Evolutionary conservation across 169 alveolate species (phyloP).

Genomic region (Plasmodium chabaudi): DNA sequence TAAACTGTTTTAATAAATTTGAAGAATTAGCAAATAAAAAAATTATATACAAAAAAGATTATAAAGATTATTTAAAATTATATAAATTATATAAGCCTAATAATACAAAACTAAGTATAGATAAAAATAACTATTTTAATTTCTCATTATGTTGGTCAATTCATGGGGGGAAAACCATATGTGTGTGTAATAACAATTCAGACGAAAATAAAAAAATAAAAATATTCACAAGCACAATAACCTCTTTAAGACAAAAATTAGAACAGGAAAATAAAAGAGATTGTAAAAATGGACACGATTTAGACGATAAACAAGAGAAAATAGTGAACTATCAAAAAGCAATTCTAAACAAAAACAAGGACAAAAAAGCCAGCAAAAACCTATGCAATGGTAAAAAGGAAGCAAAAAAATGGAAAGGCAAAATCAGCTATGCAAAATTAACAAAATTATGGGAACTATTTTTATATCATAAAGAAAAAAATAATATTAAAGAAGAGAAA

Average conservation of each 20-base stretch:
- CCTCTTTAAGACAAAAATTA: slow-evolving; percentile 7
- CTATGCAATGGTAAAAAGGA: neutral
- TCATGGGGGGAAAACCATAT: slow-evolving; percentile 5
- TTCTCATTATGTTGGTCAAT: slow-evolving; percentile 29
- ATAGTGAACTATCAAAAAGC: neutral
- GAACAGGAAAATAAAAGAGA: neutral
- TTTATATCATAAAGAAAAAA: slow-evolving; percentile 48
- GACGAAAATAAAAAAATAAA: slow-evolving; percentile 20
- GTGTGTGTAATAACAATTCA: neutral
- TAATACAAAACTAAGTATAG: slow-evolving; percentile 42
- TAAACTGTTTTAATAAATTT: slow-evolving; percentile 43
- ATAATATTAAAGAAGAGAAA: slow-evolving; percentile 37
- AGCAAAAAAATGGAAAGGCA: neutral
- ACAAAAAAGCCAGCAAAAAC: neutral
- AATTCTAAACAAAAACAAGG: neutral
- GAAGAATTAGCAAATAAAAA: slow-evolving; percentile 34
- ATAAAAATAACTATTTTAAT: slow-evolving; percentile 20
- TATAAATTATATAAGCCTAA: slow-evolving; percentile 30
- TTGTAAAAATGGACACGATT: neutral
- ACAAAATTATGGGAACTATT: slow-evolving; percentile 46
- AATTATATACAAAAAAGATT: slow-evolving; percentile 63
- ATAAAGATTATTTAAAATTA: slow-evolving; percentile 28
- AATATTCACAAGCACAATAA: slow-evolving; percentile 18
- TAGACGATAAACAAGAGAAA: neutral
- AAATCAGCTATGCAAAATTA: slow-evolving; percentile 35